Percentiles rank a stretch among this genome's conserved stretches.
phyloP scores from a whole-genome alignment of 2,329 filamentous ascomycete genomes.

The Cordyceps javanica region DNA sequence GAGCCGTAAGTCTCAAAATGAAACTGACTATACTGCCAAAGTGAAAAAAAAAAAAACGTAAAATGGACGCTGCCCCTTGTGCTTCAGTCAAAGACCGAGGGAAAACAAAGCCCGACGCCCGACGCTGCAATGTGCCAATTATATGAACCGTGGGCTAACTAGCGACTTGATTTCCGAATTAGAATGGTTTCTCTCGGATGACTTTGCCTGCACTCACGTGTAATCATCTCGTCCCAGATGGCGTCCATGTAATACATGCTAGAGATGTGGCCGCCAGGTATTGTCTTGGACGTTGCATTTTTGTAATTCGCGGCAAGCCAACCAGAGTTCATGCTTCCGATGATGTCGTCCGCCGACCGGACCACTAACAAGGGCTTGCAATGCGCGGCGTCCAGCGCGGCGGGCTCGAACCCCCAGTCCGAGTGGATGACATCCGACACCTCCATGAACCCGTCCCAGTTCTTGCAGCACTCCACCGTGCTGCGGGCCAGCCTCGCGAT shows the following conservation, averaged over 20 bases:
- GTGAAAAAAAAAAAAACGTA: no score
- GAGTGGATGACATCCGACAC: conserved; percentile 20
- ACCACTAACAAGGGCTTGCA: conserved; percentile 18
- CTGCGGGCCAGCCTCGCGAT: conserved; percentile 11
- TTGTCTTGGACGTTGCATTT: conserved; percentile 10
- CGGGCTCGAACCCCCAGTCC: conserved; percentile 20
- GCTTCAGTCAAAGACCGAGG: no score
- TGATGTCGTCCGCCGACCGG: conserved; percentile 15
- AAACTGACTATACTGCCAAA: no score
- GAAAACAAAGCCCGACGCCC: no score
- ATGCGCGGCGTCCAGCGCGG: conserved; percentile 15
- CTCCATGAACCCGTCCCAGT: conserved; percentile 22
- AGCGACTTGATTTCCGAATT: background rate
- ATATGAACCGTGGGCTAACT: background rate
- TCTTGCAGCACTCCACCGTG: conserved; percentile 12
- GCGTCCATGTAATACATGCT: conserved; percentile 19
- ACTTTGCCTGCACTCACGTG: background rate
- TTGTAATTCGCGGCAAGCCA: conserved; percentile 19
- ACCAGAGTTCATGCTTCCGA: conserved; percentile 16
- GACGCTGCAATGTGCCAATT: no score
- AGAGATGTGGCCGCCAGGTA: conserved; percentile 19
- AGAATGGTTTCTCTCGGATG: background rate
- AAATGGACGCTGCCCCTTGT: no score
- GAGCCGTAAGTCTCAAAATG: no score
- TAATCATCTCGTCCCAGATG: conserved; percentile 15